phyloP scores from a whole-genome alignment of 2,329 filamentous ascomycete genomes.

The Diaporthe destruens region DNA sequence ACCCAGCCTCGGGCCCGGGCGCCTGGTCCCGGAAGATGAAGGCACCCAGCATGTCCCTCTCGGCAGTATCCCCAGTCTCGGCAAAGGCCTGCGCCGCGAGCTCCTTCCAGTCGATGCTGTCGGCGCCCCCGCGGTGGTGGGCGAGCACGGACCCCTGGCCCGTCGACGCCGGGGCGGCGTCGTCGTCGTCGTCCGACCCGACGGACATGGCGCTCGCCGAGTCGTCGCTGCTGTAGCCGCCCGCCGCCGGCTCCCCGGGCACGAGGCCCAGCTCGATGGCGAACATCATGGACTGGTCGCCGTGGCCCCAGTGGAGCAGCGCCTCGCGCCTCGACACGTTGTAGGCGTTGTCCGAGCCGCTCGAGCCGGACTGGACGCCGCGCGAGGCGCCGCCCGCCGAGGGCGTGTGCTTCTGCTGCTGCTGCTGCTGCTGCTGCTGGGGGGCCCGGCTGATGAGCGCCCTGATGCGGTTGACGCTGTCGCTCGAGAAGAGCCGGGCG shows the following conservation, averaged over 20 bases:
- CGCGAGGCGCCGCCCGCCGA: background rate
- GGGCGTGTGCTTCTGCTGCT: background rate
- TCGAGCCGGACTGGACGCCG: background rate
- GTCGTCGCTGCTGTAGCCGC: background rate
- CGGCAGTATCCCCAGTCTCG: slow-evolving; percentile 50
- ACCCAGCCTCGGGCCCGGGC: slow-evolving; percentile 23
- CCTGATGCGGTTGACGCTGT: slow-evolving; percentile 16
- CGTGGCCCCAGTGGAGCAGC: slow-evolving; percentile 30
- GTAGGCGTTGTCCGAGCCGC: slow-evolving; percentile 18
- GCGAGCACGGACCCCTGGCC: background rate
- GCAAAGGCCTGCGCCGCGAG: slow-evolving; percentile 41
- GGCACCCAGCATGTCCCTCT: slow-evolving; percentile 50
- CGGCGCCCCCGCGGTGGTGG: background rate
- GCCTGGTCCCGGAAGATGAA: slow-evolving; percentile 49
- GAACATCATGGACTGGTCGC: slow-evolving; percentile 37
- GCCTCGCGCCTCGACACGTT: slow-evolving; percentile 11
- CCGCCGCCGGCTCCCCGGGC: slow-evolving; percentile 4
- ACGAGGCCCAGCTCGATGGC: slow-evolving; percentile 37
- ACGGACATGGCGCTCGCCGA: slow-evolving; percentile 35
- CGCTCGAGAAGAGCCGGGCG: slow-evolving; percentile 10
- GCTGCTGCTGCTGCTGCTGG: background rate
- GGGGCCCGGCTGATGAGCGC: slow-evolving; percentile 10
- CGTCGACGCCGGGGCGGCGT: slow-evolving; percentile 31
- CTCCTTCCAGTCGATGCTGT: slow-evolving; percentile 26
- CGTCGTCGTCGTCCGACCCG: slow-evolving; percentile 45